These are phyloP conservation scores for Podochytrium sp. DNA, from an alignment of 192 early-diverging fungal species.

Conservation along the genomic window DNA sequence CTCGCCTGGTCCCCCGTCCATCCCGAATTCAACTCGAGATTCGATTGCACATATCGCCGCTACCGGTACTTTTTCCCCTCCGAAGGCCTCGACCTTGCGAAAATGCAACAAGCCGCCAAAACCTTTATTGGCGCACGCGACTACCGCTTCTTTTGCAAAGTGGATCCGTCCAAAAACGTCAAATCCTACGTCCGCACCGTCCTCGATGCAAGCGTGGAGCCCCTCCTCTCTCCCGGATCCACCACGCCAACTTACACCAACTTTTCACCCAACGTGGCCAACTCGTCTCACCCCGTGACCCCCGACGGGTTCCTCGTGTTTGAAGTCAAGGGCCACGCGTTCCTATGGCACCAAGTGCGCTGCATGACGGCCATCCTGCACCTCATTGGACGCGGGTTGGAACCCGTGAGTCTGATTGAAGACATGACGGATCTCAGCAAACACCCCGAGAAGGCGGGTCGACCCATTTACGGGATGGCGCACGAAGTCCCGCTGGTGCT, in stretches of 20 bases:
- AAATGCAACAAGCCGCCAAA: conserved; percentile 76
- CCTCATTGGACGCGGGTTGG: conserved; percentile 79
- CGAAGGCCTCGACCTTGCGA: conserved; percentile 68
- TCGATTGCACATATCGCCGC: conserved; percentile 77
- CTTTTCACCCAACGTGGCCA: background rate
- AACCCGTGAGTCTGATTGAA: conserved; percentile 71
- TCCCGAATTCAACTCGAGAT: conserved; percentile 82
- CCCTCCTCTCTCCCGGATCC: conserved; percentile 5
- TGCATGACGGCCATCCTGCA: conserved; percentile 94
- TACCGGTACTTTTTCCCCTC: conserved; percentile 92
- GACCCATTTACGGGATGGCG: conserved; percentile 93
- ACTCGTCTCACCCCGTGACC: background rate
- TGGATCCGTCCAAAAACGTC: conserved; percentile 86
- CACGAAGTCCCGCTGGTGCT: conserved; percentile 86
- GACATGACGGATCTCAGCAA: conserved; percentile 69
- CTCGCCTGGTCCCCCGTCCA: conserved; percentile 86
- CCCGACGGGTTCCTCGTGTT: conserved; percentile 66
- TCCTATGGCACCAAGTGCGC: conserved; percentile 97
- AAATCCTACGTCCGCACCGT: conserved; percentile 78
- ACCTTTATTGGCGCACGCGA: conserved; percentile 83
- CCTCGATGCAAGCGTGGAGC: conserved; percentile 61
- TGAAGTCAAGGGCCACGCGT: conserved; percentile 83
- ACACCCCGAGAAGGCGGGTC: conserved; percentile 52
- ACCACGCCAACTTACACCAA: conserved; percentile 6
- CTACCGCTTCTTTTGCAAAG: conserved; percentile 95